Evolutionary conservation across 306 rosid species (phyloP).

Genomic region (Trifolium fragiferum): DNA sequence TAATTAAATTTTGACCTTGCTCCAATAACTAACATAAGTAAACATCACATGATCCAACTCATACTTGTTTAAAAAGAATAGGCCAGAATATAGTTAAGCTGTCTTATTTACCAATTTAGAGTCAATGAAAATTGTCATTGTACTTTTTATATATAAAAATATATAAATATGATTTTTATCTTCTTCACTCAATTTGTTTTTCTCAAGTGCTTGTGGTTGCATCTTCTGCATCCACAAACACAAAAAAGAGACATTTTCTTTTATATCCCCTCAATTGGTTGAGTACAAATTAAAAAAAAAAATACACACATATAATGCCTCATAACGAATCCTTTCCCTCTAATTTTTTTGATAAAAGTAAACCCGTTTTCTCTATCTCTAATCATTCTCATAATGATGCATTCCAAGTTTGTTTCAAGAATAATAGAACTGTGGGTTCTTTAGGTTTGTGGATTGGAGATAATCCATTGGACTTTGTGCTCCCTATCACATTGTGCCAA

Average conservation of each 20-base stretch:
- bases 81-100: neutral
- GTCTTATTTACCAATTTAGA: conserved; percentile 26
- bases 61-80: neutral
- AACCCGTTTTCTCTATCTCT: too few species aligned
- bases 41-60: conserved; percentile 27
- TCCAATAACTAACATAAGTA: conserved; percentile 12
- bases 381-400: neutral
- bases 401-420: conserved; percentile 16
- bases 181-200: neutral
- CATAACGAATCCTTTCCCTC: neutral
- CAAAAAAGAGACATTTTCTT: neutral
- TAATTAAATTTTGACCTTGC: neutral
- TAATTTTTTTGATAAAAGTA: too few species aligned
- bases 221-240: conserved; percentile 5
- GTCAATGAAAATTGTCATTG: neutral
- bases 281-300: neutral
- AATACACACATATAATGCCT: neutral
- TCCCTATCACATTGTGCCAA: conserved; percentile 49
- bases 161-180: neutral
- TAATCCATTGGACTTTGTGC: conserved; percentile 47
- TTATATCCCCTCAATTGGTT: neutral
- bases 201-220: conserved; percentile 23
- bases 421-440: conserved; percentile 34
- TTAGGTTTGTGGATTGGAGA: conserved; percentile 50
- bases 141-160: neutral